A percentile compares a stretch with the other conserved stretches of the same genome.
These are phyloP conservation scores for Blastocystis sp. DNA, from an alignment of 352 stramenopile species.

Conservation along the genomic window DNA sequence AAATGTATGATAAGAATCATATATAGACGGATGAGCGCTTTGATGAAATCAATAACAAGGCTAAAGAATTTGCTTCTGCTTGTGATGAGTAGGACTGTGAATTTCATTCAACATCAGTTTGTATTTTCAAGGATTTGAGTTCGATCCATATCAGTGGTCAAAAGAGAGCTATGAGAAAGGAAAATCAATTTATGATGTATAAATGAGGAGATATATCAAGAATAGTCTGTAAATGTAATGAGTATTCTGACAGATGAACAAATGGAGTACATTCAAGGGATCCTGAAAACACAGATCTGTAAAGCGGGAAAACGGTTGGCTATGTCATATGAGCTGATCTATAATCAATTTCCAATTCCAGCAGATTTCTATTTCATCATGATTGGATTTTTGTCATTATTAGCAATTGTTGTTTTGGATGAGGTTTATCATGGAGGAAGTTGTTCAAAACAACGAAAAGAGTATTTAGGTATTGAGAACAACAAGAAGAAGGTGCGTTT, in stretches of 20 bases:
- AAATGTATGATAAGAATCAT: not conserved
- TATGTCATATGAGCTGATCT: constrained; percentile 19
- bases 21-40: constrained; percentile 2
- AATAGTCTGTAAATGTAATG: constrained; percentile 5
- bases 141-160: constrained; percentile 9
- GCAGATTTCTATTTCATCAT: constrained; percentile 50
- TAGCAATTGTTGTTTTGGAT: constrained; percentile 18
- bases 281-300: constrained; percentile 42
- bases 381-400: not conserved
- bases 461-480: constrained; percentile 43
- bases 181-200: constrained; percentile 18
- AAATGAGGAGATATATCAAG: not conserved
- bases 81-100: not conserved
- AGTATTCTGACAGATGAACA: constrained; percentile 25
- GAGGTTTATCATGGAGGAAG: constrained; percentile 48
- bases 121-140: not conserved
- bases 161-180: constrained; percentile 4
- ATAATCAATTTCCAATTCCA: constrained; percentile 12
- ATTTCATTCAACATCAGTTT: not conserved
- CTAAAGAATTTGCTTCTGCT: not conserved
- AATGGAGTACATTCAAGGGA: not conserved
- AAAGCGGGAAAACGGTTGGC: constrained; percentile 34
- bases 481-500: constrained; percentile 58
- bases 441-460: constrained; percentile 50
- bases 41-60: not conserved